A percentile compares a stretch with the other conserved stretches of the same genome.
Conservation (phyloP, 371 early-diverging fungal genomes). For the Saksenaea vasiformis region DNA sequence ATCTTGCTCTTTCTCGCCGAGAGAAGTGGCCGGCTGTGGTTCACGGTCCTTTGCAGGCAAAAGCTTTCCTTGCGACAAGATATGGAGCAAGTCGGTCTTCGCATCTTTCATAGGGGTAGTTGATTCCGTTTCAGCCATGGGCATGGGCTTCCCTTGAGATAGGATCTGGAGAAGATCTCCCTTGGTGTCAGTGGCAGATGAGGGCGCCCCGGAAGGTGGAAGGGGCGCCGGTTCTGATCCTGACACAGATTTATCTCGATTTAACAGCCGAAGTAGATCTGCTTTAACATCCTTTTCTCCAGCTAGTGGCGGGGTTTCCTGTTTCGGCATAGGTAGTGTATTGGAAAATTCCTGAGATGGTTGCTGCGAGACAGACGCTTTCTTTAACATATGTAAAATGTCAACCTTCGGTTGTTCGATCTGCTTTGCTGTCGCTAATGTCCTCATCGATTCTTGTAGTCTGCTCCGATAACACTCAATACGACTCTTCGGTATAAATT, state of each 20-base stretch:
- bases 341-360: slow-evolving; percentile 3
- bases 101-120: neutral
- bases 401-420: slow-evolving; percentile 18
- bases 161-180: neutral
- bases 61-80: neutral
- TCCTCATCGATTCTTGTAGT: slow-evolving; percentile 32
- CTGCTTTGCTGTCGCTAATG: slow-evolving; percentile 19
- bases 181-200: neutral
- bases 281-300: neutral
- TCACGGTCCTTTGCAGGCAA: neutral
- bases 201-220: neutral
- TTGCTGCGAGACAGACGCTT: slow-evolving; percentile 18
- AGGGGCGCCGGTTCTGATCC: neutral
- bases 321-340: neutral
- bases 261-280: neutral
- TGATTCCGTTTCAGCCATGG: neutral
- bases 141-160: neutral
- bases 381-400: slow-evolving; percentile 33
- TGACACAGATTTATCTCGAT: neutral
- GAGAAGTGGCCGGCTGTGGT: neutral
- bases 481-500: neutral
- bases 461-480: neutral
- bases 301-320: neutral
- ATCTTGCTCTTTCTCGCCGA: neutral
- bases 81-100: neutral